Conservation (phyloP, 176 grass and related monocot genomes). For the Ananas comosus region DNA sequence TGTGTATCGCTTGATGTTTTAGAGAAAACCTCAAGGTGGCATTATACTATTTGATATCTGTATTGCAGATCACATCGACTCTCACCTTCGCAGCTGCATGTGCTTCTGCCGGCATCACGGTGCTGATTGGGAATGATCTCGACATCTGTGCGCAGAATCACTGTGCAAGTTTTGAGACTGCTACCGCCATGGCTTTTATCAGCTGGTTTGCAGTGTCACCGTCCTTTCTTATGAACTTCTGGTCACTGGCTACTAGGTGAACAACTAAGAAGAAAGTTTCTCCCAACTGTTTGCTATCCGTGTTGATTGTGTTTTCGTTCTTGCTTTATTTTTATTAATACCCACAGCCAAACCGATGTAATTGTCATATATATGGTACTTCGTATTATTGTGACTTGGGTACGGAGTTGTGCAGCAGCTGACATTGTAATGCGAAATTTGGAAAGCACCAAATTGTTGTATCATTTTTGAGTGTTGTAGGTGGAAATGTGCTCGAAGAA, state of each 20-base stretch:
- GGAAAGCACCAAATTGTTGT: too few relatives aligned
- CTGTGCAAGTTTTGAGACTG: conserved; percentile 54
- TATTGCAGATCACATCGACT: conserved; percentile 57
- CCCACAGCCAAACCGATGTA: too few relatives aligned
- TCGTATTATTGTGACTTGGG: too few relatives aligned
- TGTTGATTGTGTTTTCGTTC: neutral
- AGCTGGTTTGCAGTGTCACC: conserved; percentile 69
- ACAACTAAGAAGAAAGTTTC: neutral
- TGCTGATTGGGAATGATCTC: conserved; percentile 68
- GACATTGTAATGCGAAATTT: too few relatives aligned
- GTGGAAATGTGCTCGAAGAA: too few relatives aligned
- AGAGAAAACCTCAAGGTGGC: neutral
- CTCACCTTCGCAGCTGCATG: conserved; percentile 67
- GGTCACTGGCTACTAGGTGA: conserved; percentile 53
- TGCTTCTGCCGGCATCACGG: conserved; percentile 58
- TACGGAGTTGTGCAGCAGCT: too few relatives aligned
- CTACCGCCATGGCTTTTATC: conserved; percentile 79
- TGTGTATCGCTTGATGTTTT: neutral
- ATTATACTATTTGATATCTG: neutral
- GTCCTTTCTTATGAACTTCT: conserved; percentile 56
- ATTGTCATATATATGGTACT: too few relatives aligned
- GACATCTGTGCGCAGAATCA: conserved; percentile 58
- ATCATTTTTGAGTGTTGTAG: too few relatives aligned
- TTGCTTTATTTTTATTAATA: too few relatives aligned
- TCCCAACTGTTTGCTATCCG: neutral